Base-by-base conservation (phyloP, 83 land plant genomes). In the Diphasiastrum complanatum region DNA sequence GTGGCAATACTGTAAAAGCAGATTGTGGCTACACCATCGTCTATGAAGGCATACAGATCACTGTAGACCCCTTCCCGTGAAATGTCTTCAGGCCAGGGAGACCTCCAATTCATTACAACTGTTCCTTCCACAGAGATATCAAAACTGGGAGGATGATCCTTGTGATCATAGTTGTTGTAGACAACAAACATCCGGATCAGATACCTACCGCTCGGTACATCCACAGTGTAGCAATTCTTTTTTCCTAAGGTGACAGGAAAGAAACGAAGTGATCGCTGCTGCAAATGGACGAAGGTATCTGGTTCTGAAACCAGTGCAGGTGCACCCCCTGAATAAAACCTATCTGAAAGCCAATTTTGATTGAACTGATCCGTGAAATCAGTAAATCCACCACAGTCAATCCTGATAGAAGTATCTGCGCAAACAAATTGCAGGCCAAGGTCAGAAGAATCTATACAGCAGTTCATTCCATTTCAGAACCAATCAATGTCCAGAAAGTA, bases 1-100 rank as follows among this genome's bases (percentile, higher is more conserved):
- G 97, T 93, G 41, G 93, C 89, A 59, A 89, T 78, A 52, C 88
- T 83, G 80, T 93, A 93, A 70, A 93, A 83, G 62, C 99, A 93
- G 4, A 93, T 47, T 4, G 78, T 83, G n/a, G 81, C 92, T 14
- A 64, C 70, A 8, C 78, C 79, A 48, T 89, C 86, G 10, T 50
- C 52, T 29, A 85, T 70, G 49, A 65, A 82, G 6, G 85, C 82
- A 63, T 84, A 76, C 18, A 93, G 83, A 79, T 93, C 93, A 22
- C 97, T 79, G 71, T 89, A 93, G 12, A n/a, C n/a, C n/a, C n/a
- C n/a, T n/a, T n/a, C n/a, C n/a, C n/a, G n/a, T n/a, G n/a, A n/a
- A n/a, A n/a, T n/a, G n/a, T n/a, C n/a, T n/a, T n/a, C n/a, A n/a
- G n/a, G n/a, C n/a, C n/a, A n/a, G n/a, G n/a, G n/a, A n/a, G n/a